Conservation (phyloP, 2,329 filamentous ascomycete species). For the Colletotrichum lindemuthianum region DNA sequence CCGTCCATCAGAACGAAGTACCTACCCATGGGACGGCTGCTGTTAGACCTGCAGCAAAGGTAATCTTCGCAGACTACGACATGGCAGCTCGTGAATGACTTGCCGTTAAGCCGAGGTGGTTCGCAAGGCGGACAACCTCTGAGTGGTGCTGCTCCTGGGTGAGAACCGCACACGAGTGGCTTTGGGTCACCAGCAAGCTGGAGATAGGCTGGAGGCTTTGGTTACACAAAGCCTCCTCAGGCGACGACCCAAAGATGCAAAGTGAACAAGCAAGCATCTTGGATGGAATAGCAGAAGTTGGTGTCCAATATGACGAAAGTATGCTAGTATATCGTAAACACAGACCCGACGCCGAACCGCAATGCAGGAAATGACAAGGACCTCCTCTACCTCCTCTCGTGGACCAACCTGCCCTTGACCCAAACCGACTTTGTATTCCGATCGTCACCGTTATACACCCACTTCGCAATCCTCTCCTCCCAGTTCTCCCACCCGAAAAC, state of each 20-base stretch:
- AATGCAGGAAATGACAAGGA: background rate
- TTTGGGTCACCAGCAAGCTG: no score
- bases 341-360: background rate
- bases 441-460: conserved; percentile 94
- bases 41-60: no score
- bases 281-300: no score
- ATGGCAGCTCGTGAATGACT: no score
- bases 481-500: conserved; percentile 93
- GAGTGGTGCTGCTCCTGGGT: no score
- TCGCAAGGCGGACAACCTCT: no score
- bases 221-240: no score
- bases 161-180: no score
- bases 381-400: conserved; percentile 56
- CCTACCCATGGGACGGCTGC: background rate
- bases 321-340: background rate
- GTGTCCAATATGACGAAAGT: no score
- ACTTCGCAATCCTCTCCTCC: conserved; percentile 89
- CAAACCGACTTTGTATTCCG: conserved; percentile 89
- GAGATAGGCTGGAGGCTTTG: no score
- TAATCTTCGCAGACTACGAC: background rate
- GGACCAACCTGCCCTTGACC: conserved; percentile 86
- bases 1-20: background rate
- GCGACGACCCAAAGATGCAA: background rate
- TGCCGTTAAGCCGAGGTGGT: no score
- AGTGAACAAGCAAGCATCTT: no score